A percentile compares a stretch with the other conserved stretches of the same genome.
phyloP scores from a whole-genome alignment of 495 filamentous ascomycete species.

The Daldinia decipiens region DNA sequence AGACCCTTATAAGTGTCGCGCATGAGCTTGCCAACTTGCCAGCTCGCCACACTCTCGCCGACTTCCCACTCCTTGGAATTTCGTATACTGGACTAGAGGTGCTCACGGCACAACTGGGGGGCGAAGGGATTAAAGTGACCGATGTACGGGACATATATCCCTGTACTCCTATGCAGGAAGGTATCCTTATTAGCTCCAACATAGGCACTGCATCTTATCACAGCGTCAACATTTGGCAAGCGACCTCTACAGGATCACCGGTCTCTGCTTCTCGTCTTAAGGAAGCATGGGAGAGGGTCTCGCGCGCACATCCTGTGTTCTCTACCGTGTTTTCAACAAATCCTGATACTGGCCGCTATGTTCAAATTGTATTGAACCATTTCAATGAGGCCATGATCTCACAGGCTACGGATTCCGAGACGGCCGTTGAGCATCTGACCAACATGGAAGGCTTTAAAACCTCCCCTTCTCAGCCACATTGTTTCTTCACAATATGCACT shows the following conservation, averaged over 20 bases:
- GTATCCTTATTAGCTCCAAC: slow-evolving; percentile 3
- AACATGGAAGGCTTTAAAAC: neutral
- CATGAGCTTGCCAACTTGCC: neutral
- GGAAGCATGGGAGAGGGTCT: neutral
- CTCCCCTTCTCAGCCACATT: neutral
- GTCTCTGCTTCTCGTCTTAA: neutral
- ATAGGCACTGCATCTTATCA: slow-evolving; percentile 46
- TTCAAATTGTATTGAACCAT: neutral
- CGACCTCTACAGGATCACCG: neutral
- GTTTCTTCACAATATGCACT: slow-evolving; percentile 1
- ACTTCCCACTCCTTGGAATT: neutral
- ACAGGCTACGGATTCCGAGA: neutral
- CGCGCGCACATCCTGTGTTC: neutral
- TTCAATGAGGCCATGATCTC: neutral
- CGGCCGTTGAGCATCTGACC: neutral
- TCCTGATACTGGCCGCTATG: neutral
- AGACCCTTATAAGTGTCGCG: neutral
- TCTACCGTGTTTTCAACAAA: neutral
- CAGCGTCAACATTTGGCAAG: slow-evolving; percentile 45
- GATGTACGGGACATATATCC: slow-evolving; percentile 9
- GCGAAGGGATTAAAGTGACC: neutral
- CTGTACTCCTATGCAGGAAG: slow-evolving; percentile 17
- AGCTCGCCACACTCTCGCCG: neutral
- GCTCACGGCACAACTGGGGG: neutral
- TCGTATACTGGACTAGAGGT: neutral